These are phyloP conservation scores for Hevea brasiliensis DNA, from an alignment of 345 rosid genomes.

Conservation along the genomic window DNA sequence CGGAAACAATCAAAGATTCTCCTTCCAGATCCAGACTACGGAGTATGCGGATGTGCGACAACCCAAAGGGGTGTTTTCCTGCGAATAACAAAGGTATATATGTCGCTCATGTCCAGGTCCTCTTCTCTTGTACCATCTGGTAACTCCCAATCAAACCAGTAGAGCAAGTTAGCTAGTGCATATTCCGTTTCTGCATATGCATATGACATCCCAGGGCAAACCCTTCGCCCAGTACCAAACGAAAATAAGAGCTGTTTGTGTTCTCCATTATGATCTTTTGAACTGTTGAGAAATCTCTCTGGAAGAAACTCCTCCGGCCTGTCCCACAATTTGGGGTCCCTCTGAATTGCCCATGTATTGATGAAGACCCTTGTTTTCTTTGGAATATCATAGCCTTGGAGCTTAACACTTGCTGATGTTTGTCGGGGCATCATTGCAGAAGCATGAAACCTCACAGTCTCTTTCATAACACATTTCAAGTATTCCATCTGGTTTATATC, in stretches of 20 bases:
- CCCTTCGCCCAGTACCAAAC: slow-evolving; percentile 13
- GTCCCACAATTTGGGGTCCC: slow-evolving; percentile 15
- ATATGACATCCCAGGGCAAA: slow-evolving; percentile 16
- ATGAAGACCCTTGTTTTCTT: slow-evolving; percentile 16
- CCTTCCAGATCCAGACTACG: not conserved
- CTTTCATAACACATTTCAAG: slow-evolving; percentile 14
- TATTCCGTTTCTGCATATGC: slow-evolving; percentile 13
- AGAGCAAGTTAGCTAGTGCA: slow-evolving; percentile 9
- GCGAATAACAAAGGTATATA: not conserved
- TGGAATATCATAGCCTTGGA: slow-evolving; percentile 16
- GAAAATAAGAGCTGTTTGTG: not conserved
- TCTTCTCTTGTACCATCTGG: not conserved
- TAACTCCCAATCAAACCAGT: slow-evolving; percentile 21
- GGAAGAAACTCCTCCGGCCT: slow-evolving; percentile 13
- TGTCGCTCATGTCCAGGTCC: slow-evolving; percentile 7
- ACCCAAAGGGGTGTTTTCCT: slow-evolving; percentile 10
- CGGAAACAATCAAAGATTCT: no score
- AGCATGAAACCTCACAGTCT: slow-evolving; percentile 9
- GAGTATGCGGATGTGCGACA: not conserved
- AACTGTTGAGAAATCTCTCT: slow-evolving; percentile 5
- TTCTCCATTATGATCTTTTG: not conserved
- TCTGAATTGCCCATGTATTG: slow-evolving; percentile 13
- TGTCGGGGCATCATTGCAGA: slow-evolving; percentile 11
- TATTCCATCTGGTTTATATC: slow-evolving; percentile 13
- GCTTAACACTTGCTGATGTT: slow-evolving; percentile 11